Conservation (phyloP, 257 asterid species). For the Solanum tacnaense region DNA sequence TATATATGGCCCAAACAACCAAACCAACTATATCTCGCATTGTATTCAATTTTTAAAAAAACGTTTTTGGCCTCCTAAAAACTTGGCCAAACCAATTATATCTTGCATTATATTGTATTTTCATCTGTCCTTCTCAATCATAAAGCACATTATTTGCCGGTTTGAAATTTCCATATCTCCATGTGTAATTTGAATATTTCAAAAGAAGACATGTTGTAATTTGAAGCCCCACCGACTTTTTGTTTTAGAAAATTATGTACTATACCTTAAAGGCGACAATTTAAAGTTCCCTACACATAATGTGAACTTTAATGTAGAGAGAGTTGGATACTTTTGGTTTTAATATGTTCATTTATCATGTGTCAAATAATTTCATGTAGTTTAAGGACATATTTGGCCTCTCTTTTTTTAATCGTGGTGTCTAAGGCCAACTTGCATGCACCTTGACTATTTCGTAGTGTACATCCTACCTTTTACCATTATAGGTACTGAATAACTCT, state of each 20-base stretch:
- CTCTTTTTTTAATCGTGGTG: neutral
- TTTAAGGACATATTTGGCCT: neutral
- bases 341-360: neutral
- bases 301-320: neutral
- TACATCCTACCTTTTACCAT: neutral
- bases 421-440: neutral
- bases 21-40: neutral
- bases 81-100: neutral
- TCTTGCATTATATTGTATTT: neutral
- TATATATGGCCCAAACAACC: neutral
- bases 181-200: neutral
- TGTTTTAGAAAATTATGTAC: neutral
- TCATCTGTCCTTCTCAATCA: neutral
- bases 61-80: neutral
- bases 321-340: neutral
- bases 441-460: neutral
- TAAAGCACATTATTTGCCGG: neutral
- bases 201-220: neutral
- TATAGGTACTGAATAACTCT: neutral
- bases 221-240: neutral
- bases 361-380: neutral
- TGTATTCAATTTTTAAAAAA: neutral
- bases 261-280: neutral
- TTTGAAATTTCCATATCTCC: neutral
- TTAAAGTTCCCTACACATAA: neutral